Evolutionary conservation across 108 stramenopile genomes (phyloP).

Genomic region (Fragilaria crotonensis): DNA sequence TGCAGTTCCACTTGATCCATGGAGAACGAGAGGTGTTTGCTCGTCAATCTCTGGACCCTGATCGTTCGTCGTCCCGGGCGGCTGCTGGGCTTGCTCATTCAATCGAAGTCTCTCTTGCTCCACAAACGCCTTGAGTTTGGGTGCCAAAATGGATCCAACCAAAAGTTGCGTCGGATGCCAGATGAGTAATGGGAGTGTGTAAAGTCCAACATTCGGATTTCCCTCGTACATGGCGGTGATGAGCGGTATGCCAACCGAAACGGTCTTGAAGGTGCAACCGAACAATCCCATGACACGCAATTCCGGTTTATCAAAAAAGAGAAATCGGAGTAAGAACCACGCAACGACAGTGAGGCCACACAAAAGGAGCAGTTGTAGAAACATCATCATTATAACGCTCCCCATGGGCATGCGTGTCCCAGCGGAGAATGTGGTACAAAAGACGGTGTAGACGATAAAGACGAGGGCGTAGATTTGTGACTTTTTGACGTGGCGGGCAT

Average conservation of each 20-base stretch:
- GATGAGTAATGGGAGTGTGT: constrained; percentile 61
- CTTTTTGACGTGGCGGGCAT: constrained; percentile 37
- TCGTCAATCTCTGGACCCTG: no score
- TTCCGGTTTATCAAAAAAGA: constrained; percentile 33
- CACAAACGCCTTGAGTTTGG: constrained; percentile 25
- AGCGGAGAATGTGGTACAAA: constrained; percentile 20
- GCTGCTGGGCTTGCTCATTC: no score
- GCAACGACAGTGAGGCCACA: constrained; percentile 23
- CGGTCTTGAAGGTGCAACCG: constrained; percentile 62
- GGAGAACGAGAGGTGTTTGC: no score
- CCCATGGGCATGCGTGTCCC: constrained; percentile 15
- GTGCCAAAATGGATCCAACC: constrained; percentile 41
- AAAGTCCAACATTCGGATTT: constrained; percentile 34
- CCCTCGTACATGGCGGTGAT: constrained; percentile 64
- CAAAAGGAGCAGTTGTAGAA: constrained; percentile 24
- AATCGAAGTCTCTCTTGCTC: constrained; percentile 31
- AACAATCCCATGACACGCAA: constrained; percentile 57
- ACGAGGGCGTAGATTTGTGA: constrained; percentile 39
- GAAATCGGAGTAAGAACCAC: constrained; percentile 25
- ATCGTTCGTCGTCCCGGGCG: no score
- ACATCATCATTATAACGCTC: constrained; percentile 47
- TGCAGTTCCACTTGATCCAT: no score
- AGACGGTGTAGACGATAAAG: no score
- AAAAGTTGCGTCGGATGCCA: constrained; percentile 74
- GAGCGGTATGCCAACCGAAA: constrained; percentile 63